Base-by-base conservation (phyloP, 306 rosid genomes). In the Castanospermum australe region DNA sequence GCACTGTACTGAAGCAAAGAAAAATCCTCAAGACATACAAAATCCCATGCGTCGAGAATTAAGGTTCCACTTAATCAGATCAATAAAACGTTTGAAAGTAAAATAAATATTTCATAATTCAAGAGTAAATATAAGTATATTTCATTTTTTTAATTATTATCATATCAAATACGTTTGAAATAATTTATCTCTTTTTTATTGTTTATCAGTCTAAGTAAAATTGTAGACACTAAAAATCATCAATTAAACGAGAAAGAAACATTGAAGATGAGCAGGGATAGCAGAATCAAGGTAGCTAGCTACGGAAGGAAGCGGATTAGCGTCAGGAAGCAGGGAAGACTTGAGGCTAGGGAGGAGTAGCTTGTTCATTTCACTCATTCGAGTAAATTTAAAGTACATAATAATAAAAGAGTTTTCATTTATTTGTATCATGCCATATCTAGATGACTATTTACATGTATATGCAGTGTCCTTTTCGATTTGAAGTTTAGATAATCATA, bases 321-420 rank as follows among this genome's bases (percentile, higher is more conserved):
- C 59, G 20, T 17, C 36, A 70, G 56, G 52, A 14, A 28, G 48
- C 22, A 0, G 44, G 50, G 54, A 20, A 6, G 25, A 69, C 76
- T 68, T 64, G 85, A 84, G 79, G 79, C 84, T 76, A 85, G 84
- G 79, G 72, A 72, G 60, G 67, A 75, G 67, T 60, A 28, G 30
- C n/a, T 44, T n/a, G n/a, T n/a, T n/a, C n/a, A n/a, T n/a, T n/a
- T n/a, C n/a, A n/a, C n/a, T n/a, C n/a, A n/a, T n/a, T 25, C 69
- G 4, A 11, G 36, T 51, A 2, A 76, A 63, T 30, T 30, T 18
- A 13, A 36, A 44, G 3, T 1, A 54, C 4, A 4, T 35, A 33
- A 4, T 35, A 33, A 36, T 32, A 7, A 36, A 63, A n/a, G 11
- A n/a, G 13, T 2, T 8, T 6, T 6, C 51, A 63, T 76, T 50